These are phyloP conservation scores for Ceriops decandra DNA, from an alignment of 345 rosid genomes.

Conservation along the genomic window DNA sequence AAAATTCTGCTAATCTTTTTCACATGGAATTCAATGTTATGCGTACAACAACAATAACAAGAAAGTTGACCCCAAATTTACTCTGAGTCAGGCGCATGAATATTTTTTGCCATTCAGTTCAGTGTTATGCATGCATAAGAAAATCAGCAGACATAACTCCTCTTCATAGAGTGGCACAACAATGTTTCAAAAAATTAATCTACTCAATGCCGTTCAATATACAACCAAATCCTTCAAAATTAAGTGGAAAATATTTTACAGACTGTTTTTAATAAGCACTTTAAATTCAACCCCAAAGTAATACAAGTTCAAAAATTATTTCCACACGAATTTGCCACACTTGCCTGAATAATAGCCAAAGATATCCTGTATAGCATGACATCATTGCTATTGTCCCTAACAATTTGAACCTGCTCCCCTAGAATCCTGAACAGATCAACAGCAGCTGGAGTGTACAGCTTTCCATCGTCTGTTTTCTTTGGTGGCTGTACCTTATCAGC, in stretches of 20 bases:
- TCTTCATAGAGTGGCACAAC: not conserved
- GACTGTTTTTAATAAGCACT: not conserved
- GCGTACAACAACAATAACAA: no score
- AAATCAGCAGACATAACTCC: slow-evolving; percentile 8
- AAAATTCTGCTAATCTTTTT: not conserved
- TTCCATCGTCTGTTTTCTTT: slow-evolving; percentile 98
- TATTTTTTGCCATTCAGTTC: no score
- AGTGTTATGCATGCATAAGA: not conserved
- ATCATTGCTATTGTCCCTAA: slow-evolving; percentile 95
- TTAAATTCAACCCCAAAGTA: not conserved
- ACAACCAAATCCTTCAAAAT: not conserved
- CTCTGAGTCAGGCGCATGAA: not conserved
- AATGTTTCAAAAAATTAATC: not conserved
- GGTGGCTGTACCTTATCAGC: slow-evolving; percentile 97
- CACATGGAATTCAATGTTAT: not conserved
- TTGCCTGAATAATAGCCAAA: slow-evolving; percentile 89
- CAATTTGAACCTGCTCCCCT: slow-evolving; percentile 98
- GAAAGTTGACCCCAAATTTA: not conserved
- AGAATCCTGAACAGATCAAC: slow-evolving; percentile 98
- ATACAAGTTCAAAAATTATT: not conserved
- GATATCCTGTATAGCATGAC: slow-evolving; percentile 95
- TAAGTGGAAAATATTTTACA: not conserved
- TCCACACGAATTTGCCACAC: not conserved
- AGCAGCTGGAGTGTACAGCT: slow-evolving; percentile 98
- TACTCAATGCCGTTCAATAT: not conserved